Evolutionary conservation across 129 eudicot species (phyloP), one percentile per base, ranked within the genome.

Genomic region (Saposhnikovia divaricata): DNA sequence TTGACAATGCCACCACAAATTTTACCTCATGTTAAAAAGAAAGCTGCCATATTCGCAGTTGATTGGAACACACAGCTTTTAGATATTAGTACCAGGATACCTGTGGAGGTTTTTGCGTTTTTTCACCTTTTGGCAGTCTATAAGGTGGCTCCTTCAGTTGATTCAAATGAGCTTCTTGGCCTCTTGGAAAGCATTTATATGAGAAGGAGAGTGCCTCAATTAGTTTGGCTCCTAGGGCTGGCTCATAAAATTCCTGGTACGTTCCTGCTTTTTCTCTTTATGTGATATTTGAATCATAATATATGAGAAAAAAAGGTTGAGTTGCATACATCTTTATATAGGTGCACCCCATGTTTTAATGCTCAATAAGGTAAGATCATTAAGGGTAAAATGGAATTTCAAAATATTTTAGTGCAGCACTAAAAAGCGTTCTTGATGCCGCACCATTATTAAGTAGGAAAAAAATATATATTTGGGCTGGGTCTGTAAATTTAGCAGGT

Each of bases 11-110:
- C 59, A 9, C 51, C 69, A 39, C 74, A 78, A 18, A 78, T 78
- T n/a, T 19, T 61, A 27, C 81, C 80, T 40, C 51, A 43, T 78
- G 74, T 78, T 59, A 74, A 28, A 74, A 27, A 63, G 46, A 72
- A 43, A 43, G 74, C 81, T 63, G 31, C 69, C 42, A 68, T 42
- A 15, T 78, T 78, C 40, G 81, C 81, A 63, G 7, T 78, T 78
- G 81, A 78, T 0, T 78, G 81, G 81, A 63, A 63, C 42, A 1
- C 21, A 27, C 72, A 27, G 34, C 59, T 77, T 14, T 21, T 13
- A 40, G 38, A 55, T 39, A 4, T 25, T 28, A 59, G 40, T 25
- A 21, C n/a, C 18, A 42, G 25, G 61, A 42, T 43, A 16, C 27
- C 74, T 3, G 16, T 1, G 1, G 78, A 74, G 78, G 25, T 74